These are phyloP conservation scores for Rhizopogon vesiculosus DNA, from an alignment of 768 basidiomycete species.

Conservation along the genomic window DNA sequence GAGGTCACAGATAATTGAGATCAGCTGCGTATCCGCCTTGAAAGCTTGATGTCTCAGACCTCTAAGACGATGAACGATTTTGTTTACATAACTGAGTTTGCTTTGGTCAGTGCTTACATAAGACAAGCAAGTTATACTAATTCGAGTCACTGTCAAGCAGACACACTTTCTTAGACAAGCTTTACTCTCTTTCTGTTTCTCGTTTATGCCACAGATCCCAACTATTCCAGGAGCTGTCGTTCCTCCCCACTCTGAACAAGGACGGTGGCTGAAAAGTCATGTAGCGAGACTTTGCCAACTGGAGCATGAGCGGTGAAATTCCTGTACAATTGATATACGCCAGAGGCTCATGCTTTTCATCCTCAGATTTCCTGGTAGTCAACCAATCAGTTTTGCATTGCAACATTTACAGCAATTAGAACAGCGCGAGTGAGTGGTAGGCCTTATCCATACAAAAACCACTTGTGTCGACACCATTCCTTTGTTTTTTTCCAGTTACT, in stretches of 20 bases:
- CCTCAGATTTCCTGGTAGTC: conserved; percentile 87
- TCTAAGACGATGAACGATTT: too few relatives aligned
- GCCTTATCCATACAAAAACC: neutral
- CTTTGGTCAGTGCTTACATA: conserved; percentile 2
- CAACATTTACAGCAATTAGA: conserved; percentile 74
- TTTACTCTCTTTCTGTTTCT: neutral
- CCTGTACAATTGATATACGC: neutral
- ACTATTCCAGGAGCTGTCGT: conserved; percentile 66
- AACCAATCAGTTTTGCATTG: conserved; percentile 85
- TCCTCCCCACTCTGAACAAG: conserved; percentile 52
- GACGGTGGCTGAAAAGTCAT: conserved; percentile 55
- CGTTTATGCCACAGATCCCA: conserved; percentile 51
- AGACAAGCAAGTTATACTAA: neutral
- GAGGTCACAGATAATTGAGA: too few relatives aligned
- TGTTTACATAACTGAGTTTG: neutral
- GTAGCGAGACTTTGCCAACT: conserved; percentile 66
- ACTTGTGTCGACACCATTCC: conserved; percentile 8
- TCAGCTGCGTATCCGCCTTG: too few relatives aligned
- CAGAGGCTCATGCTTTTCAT: conserved; percentile 3
- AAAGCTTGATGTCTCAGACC: too few relatives aligned
- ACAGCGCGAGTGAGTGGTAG: conserved; percentile 60
- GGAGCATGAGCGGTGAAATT: conserved; percentile 56
- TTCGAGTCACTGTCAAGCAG: neutral
- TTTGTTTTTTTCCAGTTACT: conserved; percentile 59
- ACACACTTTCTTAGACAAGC: neutral